Base-by-base conservation (phyloP, 495 filamentous ascomycete species). In the Penicillium crystallinum region DNA sequence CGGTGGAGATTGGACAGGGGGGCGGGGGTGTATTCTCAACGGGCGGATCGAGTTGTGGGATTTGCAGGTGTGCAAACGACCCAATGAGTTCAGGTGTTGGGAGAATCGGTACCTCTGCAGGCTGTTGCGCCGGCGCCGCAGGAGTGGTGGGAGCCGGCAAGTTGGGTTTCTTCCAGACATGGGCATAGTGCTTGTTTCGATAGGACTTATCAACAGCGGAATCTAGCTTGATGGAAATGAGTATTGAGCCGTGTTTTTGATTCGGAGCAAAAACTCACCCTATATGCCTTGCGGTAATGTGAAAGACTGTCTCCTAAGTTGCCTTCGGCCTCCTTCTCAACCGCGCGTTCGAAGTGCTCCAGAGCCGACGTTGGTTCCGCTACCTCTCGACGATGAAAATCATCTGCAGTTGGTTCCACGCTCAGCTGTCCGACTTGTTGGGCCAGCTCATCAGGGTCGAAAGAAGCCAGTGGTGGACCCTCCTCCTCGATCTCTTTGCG, bases 311-410 rank as follows among this genome's bases (percentile, higher is more conserved):
- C 93, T 4, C 93, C 92, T 17, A 97, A 72, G 49, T 78, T 92
- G 0, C 93, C 93, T 51, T 84, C 83, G 0, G 77, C 77, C 70
- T 97, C 95, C 61, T 81, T 88, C 71, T 96, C 89, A 7, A 95
- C 90, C 0, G 92, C 95, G 65, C 80, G 79, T 65, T 97, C 93
- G 61, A 95, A 97, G 66, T 96, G 89, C 61, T 97, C 93, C 34
- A 97, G 69, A 3, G 93, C 93, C 7, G 91, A 88, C 19, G 72
- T 72, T 11, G 87, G 90, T 57, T 89, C 86, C 27, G 68, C 53
- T 19, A 53, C 56, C 38, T 18, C 49, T 39, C 54, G 54, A 43
- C 33, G 61, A 40, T 47, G 65, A 45, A 59, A 73, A 59, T 48
- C 70, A 30, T 67, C 69, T 39, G 71, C 64, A 4, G 59, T 47